Evolutionary conservation across 306 rosid species (phyloP).

Genomic region (Dicorynia guianensis): DNA sequence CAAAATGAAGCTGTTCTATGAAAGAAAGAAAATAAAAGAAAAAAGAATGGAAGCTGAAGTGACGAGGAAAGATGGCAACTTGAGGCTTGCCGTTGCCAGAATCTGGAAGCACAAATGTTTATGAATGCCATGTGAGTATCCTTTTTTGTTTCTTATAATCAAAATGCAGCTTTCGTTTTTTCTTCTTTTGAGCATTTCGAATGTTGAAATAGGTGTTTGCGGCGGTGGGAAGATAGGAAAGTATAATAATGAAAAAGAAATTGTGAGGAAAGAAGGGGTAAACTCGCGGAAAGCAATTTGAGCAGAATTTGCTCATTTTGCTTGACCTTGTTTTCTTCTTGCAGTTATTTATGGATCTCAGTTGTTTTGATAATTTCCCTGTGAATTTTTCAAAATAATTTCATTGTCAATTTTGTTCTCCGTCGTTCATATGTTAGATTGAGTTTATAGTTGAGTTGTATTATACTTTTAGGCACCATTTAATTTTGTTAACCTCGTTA

Average conservation of each 20-base stretch:
- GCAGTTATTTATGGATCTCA: conserved; percentile 26
- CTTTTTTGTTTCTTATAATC: conserved; percentile 53
- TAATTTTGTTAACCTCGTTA: background rate
- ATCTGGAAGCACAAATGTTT: conserved; percentile 47
- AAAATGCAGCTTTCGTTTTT: conserved; percentile 47
- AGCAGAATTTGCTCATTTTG: conserved; percentile 46
- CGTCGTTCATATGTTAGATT: conserved; percentile 4
- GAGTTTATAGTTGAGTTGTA: conserved; percentile 13
- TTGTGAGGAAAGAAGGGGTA: background rate
- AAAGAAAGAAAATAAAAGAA: no score
- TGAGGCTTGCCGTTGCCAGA: conserved; percentile 44
- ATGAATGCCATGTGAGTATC: conserved; percentile 55
- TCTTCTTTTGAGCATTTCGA: conserved; percentile 47
- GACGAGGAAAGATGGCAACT: conserved; percentile 46
- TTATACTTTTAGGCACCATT: conserved; percentile 18
- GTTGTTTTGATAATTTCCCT: conserved; percentile 40
- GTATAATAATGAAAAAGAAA: conserved; percentile 19
- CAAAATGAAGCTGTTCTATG: background rate
- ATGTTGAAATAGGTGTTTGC: conserved; percentile 39
- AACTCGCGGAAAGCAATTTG: conserved; percentile 42
- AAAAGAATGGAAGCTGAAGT: conserved; percentile 43
- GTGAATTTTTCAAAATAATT: conserved; percentile 35
- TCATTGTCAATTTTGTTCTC: conserved; percentile 35
- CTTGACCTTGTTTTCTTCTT: conserved; percentile 45
- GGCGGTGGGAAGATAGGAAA: conserved; percentile 30